Evolutionary conservation across 2,329 filamentous ascomycete species (phyloP).

Genomic region (Monilinia fructigena): DNA sequence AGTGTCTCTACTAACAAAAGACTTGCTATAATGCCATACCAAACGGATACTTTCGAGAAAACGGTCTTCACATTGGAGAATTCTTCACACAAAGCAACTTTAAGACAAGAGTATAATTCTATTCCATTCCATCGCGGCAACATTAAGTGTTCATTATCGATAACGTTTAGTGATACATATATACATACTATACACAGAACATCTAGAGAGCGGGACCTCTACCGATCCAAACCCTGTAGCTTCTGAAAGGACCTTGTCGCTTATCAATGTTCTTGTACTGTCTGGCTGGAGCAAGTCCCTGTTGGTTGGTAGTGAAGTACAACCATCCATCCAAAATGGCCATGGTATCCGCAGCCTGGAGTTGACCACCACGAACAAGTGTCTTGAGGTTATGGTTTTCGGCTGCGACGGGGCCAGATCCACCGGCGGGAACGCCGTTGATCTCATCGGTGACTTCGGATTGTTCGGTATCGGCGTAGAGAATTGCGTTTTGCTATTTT

Average conservation of each 20-base stretch:
- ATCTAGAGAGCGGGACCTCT: constrained; percentile 1
- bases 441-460: constrained; percentile 12
- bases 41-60: no score
- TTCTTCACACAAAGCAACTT: no score
- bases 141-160: neutral
- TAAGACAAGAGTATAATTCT: neutral
- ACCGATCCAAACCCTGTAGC: constrained; percentile 2
- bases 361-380: neutral
- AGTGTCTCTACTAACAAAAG: no score
- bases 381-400: constrained; percentile 10
- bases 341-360: constrained; percentile 14
- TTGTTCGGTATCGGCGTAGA: constrained; percentile 1
- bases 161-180: neutral
- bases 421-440: neutral
- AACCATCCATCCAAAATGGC: constrained; percentile 14
- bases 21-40: no score
- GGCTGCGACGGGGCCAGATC: neutral
- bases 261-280: constrained; percentile 14
- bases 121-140: neutral
- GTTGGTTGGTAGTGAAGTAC: constrained; percentile 13
- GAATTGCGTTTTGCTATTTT: constrained; percentile 10
- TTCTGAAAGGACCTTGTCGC: constrained; percentile 5
- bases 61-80: no score
- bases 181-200: no score
- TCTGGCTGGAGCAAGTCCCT: constrained; percentile 12